Conservation (phyloP, 2,329 filamentous ascomycete genomes). For the Trichoderma pleuroti region DNA sequence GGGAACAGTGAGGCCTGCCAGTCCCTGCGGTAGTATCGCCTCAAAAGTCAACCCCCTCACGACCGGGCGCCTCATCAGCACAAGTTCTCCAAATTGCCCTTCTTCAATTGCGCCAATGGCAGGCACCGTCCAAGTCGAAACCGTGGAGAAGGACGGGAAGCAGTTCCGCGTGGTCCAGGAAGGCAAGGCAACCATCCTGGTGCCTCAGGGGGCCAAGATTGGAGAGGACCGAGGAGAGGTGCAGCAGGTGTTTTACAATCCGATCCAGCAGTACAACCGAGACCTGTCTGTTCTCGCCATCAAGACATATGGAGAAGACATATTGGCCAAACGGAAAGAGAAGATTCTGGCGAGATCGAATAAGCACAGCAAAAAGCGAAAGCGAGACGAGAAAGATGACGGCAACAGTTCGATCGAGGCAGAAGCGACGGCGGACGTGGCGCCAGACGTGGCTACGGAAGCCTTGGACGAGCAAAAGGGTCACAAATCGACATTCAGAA, state of each 20-base stretch:
- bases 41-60: neutral
- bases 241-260: conserved; percentile 94
- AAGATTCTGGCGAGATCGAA: conserved; percentile 40
- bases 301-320: conserved; percentile 76
- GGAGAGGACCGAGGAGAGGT: conserved; percentile 55
- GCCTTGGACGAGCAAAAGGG: conserved; percentile 27
- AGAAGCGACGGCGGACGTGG: neutral
- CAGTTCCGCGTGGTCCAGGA: conserved; percentile 52
- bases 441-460: conserved; percentile 16
- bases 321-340: conserved; percentile 44
- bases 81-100: neutral
- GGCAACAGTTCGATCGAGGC: conserved; percentile 20
- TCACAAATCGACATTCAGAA: conserved; percentile 59
- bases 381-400: conserved; percentile 40
- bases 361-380: conserved; percentile 44
- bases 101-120: conserved; percentile 21
- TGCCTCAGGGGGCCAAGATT: conserved; percentile 45
- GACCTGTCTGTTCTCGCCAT: conserved; percentile 92
- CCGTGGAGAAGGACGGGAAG: conserved; percentile 41
- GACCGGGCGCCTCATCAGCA: neutral
- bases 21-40: conserved; percentile 1
- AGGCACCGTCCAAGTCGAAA: conserved; percentile 22
- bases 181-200: conserved; percentile 55
- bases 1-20: conserved; percentile 4
- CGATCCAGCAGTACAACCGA: conserved; percentile 97